Percentiles rank a stretch among this genome's conserved stretches.
phyloP scores from a whole-genome alignment of 2,329 filamentous ascomycete genomes.

The Aspergillus pseudotamarii region DNA sequence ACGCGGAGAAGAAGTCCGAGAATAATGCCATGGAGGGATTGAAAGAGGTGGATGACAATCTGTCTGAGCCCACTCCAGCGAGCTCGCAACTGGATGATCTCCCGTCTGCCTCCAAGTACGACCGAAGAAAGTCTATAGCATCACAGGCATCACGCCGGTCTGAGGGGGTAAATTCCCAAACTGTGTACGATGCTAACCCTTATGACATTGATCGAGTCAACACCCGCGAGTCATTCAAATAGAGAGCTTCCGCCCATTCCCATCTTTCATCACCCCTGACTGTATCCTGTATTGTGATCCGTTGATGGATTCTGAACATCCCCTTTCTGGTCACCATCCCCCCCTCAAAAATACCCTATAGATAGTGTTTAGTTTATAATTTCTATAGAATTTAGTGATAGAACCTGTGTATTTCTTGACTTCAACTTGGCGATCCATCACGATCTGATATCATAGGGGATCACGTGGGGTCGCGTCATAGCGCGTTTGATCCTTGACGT shows the following conservation, averaged over 20 bases:
- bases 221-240: constrained; percentile 17
- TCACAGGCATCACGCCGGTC: constrained; percentile 6
- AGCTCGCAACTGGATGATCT: constrained; percentile 6
- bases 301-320: not conserved
- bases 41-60: not conserved
- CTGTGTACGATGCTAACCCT: constrained; percentile 15
- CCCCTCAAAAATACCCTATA: not conserved
- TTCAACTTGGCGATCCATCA: not conserved
- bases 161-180: constrained; percentile 7
- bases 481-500: constrained; percentile 7
- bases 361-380: not conserved
- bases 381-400: not conserved
- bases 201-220: constrained; percentile 18
- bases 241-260: not conserved
- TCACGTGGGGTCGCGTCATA: constrained; percentile 22
- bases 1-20: not conserved
- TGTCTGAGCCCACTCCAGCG: not conserved
- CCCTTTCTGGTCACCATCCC: not conserved
- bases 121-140: constrained; percentile 8
- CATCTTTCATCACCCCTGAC: not conserved
- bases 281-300: not conserved
- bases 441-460: not conserved
- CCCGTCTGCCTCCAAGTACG: constrained; percentile 1
- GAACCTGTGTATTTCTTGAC: not conserved
- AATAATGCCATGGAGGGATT: not conserved